These are phyloP conservation scores for Talaromyces stipitatus DNA, from an alignment of 495 filamentous ascomycete species.

Conservation along the genomic window DNA sequence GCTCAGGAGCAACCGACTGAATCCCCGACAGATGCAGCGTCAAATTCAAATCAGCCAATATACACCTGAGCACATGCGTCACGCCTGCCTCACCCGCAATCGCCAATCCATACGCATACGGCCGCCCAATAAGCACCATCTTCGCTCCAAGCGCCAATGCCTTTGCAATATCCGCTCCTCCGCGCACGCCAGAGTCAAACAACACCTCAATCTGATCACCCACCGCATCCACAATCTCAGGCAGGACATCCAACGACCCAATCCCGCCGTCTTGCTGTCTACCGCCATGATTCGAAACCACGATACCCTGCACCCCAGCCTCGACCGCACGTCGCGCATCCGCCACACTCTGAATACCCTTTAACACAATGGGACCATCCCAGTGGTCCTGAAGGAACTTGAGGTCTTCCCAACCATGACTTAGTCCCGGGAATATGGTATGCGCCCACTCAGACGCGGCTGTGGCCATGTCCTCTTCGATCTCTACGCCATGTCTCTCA, in stretches of 20 bases:
- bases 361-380: conserved; percentile 40
- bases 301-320: conserved; percentile 45
- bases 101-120: conserved; percentile 23
- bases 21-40: no score
- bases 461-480: conserved; percentile 32
- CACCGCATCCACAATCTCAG: conserved; percentile 40
- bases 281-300: conserved; percentile 33
- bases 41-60: no score
- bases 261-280: conserved; percentile 39
- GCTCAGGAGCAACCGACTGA: no score
- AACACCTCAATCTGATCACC: conserved; percentile 34
- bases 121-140: conserved; percentile 42
- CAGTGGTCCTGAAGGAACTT: conserved; percentile 17
- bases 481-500: conserved; percentile 21
- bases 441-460: conserved; percentile 33
- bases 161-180: conserved; percentile 41
- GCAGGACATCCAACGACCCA: conserved; percentile 33
- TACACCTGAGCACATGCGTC: no score
- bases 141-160: conserved; percentile 47
- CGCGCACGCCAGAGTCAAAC: conserved; percentile 38
- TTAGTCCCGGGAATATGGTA: conserved; percentile 35
- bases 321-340: conserved; percentile 45
- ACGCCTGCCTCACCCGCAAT: neutral
- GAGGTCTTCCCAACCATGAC: conserved; percentile 46
- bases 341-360: conserved; percentile 44